These are phyloP conservation scores for Limonium bicolor DNA, from an alignment of 148 eudicot species.

Conservation along the genomic window DNA sequence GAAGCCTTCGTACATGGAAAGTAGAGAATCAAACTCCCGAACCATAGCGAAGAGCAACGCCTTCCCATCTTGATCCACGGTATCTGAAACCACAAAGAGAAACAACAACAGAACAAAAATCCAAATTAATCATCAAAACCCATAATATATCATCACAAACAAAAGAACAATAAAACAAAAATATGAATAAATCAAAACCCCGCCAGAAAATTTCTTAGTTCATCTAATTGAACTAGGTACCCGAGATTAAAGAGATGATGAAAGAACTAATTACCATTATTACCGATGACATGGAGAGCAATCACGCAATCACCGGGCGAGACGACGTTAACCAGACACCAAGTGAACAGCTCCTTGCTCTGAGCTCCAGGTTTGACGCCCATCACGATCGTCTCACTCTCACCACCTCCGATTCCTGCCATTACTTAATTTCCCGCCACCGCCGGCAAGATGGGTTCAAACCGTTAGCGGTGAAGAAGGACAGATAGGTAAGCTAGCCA, in stretches of 20 bases:
- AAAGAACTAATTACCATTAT: constrained; percentile 22
- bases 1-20: constrained; percentile 81
- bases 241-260: neutral
- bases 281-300: constrained; percentile 59
- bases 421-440: no score
- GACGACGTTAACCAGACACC: constrained; percentile 78
- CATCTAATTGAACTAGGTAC: neutral
- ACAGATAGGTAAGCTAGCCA: no score
- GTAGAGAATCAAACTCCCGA: constrained; percentile 72
- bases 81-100: constrained; percentile 19
- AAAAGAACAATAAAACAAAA: neutral
- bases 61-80: constrained; percentile 52
- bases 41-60: constrained; percentile 55
- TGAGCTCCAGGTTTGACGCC: constrained; percentile 71
- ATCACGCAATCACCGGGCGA: constrained; percentile 68
- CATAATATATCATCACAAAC: neutral
- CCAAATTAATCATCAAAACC: neutral
- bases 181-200: neutral
- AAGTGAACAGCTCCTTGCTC: constrained; percentile 74
- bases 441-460: constrained; percentile 20
- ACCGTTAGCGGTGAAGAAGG: no score
- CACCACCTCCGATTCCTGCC: constrained; percentile 13
- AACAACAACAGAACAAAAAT: neutral
- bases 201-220: neutral
- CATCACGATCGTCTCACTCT: constrained; percentile 59